phyloP scores from a whole-genome alignment of 2,329 filamentous ascomycete genomes.

The Nemania bipapillata region DNA sequence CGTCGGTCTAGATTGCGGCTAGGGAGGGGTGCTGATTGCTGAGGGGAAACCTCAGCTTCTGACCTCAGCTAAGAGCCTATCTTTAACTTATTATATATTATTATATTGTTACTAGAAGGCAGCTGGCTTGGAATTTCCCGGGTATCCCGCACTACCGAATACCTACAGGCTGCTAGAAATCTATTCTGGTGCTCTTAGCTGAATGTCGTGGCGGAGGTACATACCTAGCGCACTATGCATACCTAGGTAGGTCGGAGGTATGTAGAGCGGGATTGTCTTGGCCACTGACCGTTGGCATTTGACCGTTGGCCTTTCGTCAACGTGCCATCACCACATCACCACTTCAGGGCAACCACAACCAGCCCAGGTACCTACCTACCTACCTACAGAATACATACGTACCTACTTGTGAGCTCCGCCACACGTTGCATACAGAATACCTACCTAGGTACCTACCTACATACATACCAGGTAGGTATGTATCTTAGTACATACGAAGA shows the following conservation, averaged over 20 bases:
- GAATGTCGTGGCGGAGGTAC: constrained; percentile 21
- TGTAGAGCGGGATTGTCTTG: constrained; percentile 28
- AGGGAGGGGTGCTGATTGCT: background rate
- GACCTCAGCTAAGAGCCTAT: constrained; percentile 18
- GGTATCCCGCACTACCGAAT: background rate
- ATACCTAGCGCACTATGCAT: background rate
- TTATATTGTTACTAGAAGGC: constrained; percentile 2
- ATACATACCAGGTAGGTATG: too few species aligned
- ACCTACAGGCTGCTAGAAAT: background rate
- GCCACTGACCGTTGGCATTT: constrained; percentile 9
- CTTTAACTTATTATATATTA: background rate
- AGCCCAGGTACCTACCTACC: background rate
- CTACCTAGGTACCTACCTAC: too few species aligned
- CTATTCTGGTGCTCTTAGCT: constrained; percentile 26
- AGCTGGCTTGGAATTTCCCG: constrained; percentile 2
- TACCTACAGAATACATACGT: too few species aligned
- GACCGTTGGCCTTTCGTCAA: background rate
- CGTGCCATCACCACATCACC: constrained; percentile 15
- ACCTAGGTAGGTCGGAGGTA: too few species aligned
- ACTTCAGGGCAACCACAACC: background rate
- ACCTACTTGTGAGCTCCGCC: too few species aligned
- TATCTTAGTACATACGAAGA: too few species aligned
- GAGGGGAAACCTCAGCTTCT: constrained; percentile 21
- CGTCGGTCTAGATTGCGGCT: constrained; percentile 2
- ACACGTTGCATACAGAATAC: constrained; percentile 34